These are phyloP conservation scores for Cnidoscolus chayamansa DNA, from an alignment of 441 rosid species.

Conservation along the genomic window DNA sequence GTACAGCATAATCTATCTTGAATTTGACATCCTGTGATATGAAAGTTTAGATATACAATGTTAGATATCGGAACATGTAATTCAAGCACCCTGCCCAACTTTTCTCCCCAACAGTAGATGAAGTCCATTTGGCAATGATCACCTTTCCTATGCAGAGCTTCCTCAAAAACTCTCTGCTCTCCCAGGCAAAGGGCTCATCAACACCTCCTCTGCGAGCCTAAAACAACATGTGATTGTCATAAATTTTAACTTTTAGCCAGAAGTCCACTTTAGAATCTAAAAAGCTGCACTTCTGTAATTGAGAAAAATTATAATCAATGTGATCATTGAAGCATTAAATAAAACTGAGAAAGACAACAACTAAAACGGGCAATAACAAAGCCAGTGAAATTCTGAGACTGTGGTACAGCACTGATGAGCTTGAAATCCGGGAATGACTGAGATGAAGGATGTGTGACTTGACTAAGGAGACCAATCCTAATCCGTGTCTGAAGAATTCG, in stretches of 20 bases:
- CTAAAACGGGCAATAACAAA: neutral
- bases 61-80: neutral
- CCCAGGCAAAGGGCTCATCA: constrained; percentile 99
- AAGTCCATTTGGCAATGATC: neutral
- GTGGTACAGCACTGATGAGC: too few species aligned
- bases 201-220: constrained; percentile 87
- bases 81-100: neutral
- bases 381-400: neutral
- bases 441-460: too few species aligned
- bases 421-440: too few species aligned
- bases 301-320: neutral
- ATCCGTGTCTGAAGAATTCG: too few species aligned
- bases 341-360: neutral
- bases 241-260: neutral
- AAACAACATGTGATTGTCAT: constrained; percentile 9
- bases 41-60: neutral
- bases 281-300: neutral
- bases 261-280: neutral
- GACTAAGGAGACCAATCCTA: too few species aligned
- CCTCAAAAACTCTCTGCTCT: constrained; percentile 84
- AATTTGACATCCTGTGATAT: constrained; percentile 71
- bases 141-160: constrained; percentile 98
- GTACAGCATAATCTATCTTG: constrained; percentile 75
- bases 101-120: constrained; percentile 20
- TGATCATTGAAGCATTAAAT: neutral